phyloP scores from a whole-genome alignment of 2,329 filamentous ascomycete species.

The Ascochyta lentis region DNA sequence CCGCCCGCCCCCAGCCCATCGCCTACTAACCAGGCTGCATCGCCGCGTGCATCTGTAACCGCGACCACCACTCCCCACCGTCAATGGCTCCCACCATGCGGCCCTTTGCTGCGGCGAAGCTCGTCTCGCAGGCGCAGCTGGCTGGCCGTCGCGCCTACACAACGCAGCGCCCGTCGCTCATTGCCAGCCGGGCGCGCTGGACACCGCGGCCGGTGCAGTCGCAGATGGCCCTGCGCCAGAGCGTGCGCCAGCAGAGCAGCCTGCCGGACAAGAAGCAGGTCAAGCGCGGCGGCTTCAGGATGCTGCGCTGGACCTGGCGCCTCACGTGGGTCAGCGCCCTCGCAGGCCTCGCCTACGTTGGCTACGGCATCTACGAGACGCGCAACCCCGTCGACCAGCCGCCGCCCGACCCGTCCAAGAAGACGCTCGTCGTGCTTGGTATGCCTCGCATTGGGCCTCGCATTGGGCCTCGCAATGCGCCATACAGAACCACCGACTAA shows the following conservation, averaged over 20 bases:
- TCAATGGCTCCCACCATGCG: slow-evolving; percentile 49
- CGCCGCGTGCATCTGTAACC: slow-evolving; percentile 9
- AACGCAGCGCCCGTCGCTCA: slow-evolving; percentile 43
- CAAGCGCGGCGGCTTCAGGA: slow-evolving; percentile 62
- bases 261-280: slow-evolving; percentile 45
- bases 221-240: slow-evolving; percentile 47
- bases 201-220: slow-evolving; percentile 41
- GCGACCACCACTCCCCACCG: background rate
- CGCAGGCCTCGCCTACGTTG: slow-evolving; percentile 72
- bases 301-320: slow-evolving; percentile 83
- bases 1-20: background rate
- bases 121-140: slow-evolving; percentile 41
- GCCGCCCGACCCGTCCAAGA: slow-evolving; percentile 84
- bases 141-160: slow-evolving; percentile 46
- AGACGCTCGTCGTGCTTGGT: slow-evolving; percentile 96
- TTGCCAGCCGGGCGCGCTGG: slow-evolving; percentile 45
- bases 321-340: slow-evolving; percentile 77
- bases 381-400: slow-evolving; percentile 82
- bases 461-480: no score
- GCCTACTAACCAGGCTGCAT: slow-evolving; percentile 6
- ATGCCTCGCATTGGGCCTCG: slow-evolving; percentile 36
- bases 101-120: slow-evolving; percentile 41
- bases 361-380: slow-evolving; percentile 82
- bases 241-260: slow-evolving; percentile 43
- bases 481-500: background rate